A percentile compares a stretch with the other conserved stretches of the same genome.
Conservation (phyloP, 352 stramenopile species). For the Aphanomyces stellatus region DNA sequence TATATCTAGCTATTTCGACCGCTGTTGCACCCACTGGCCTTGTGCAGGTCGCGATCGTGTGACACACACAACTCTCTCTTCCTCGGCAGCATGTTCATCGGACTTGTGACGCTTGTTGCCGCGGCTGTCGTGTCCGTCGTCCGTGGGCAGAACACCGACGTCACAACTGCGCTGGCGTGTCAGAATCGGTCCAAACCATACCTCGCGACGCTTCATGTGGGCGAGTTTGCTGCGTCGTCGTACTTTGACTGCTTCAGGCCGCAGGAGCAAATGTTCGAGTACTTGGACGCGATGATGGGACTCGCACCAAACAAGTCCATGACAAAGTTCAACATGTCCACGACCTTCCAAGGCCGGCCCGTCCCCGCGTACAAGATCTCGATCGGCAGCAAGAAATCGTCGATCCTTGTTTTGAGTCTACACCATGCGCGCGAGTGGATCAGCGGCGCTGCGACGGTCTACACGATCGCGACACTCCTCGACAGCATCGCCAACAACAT, state of each 20-base stretch:
- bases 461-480: conserved; percentile 25
- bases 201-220: not conserved
- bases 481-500: conserved; percentile 14
- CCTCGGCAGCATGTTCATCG: too few relatives aligned
- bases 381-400: not conserved
- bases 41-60: too few relatives aligned
- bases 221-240: not conserved
- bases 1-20: not conserved
- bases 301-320: not conserved
- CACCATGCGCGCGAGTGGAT: conserved; percentile 33
- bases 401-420: conserved; percentile 26
- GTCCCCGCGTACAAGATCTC: conserved; percentile 29
- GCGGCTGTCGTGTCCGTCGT: not conserved
- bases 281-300: conserved; percentile 21
- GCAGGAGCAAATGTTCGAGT: conserved; percentile 24
- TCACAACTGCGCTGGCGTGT: not conserved
- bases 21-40: not conserved
- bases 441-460: conserved; percentile 25
- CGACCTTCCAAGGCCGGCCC: conserved; percentile 10
- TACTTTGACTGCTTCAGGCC: conserved; percentile 32
- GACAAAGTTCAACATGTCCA: conserved; percentile 21
- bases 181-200: not conserved
- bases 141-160: conserved; percentile 6
- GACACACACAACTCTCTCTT: too few relatives aligned
- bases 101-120: too few relatives aligned